Evolutionary conservation across 441 rosid species (phyloP).

Genomic region (Eugenia klotzschiana): DNA sequence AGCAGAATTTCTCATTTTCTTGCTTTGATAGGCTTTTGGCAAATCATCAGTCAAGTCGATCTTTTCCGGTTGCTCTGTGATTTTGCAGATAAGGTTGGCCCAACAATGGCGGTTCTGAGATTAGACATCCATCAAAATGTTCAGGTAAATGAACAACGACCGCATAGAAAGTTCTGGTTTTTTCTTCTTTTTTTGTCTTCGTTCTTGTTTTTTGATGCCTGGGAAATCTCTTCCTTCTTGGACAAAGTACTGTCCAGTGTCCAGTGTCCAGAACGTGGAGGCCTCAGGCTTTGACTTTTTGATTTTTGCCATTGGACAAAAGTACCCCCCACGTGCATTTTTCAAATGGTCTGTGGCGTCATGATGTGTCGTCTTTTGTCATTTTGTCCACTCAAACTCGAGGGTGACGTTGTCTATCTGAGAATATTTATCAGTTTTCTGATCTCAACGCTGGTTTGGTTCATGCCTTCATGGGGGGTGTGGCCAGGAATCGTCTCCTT

Average conservation of each 20-base stretch:
- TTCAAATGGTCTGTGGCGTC: not conserved
- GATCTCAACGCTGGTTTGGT: not conserved
- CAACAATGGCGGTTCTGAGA: conserved; percentile 87
- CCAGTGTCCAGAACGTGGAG: not conserved
- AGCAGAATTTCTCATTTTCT: not conserved
- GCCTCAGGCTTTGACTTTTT: not conserved
- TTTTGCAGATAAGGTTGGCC: conserved; percentile 87
- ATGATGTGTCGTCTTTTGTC: not conserved
- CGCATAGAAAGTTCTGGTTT: not conserved
- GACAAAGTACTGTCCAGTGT: not conserved
- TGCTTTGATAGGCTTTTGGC: not conserved
- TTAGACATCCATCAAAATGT: conserved; percentile 73
- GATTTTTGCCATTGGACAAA: not conserved
- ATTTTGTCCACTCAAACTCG: not conserved
- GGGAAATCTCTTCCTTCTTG: not conserved
- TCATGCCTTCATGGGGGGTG: not conserved
- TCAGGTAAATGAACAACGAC: conserved; percentile 30
- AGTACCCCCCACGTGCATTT: not conserved
- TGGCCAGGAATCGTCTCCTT: not conserved
- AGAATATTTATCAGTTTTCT: not conserved
- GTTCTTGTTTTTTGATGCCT: not conserved
- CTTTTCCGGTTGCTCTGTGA: not conserved
- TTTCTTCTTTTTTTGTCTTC: not conserved
- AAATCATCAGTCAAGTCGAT: not conserved
- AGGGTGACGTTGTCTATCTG: not conserved